Evolutionary conservation across 2,329 filamentous ascomycete species (phyloP).

Genomic region (Chaetomium sp.): DNA sequence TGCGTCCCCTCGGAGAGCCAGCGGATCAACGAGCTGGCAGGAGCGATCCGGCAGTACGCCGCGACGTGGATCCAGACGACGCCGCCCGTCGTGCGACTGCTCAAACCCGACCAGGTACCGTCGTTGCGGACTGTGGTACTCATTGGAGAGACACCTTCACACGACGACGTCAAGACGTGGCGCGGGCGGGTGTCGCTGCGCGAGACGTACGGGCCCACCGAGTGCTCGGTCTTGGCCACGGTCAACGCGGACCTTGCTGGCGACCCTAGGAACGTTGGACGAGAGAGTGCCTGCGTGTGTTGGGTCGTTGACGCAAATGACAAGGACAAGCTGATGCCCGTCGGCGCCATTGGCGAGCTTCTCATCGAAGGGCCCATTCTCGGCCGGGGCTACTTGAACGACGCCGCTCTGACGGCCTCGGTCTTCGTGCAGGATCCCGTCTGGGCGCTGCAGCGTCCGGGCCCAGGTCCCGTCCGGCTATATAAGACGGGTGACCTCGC

Average conservation of each 20-base stretch:
- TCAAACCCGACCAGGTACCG: constrained; percentile 1
- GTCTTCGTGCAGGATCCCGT: constrained; percentile 4
- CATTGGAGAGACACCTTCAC: constrained; percentile 3
- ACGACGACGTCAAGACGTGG: constrained; percentile 6
- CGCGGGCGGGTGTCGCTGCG: constrained; percentile 5
- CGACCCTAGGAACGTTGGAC: background rate
- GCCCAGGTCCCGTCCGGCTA: constrained; percentile 1
- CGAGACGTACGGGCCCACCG: constrained; percentile 2
- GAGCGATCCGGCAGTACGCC: constrained; percentile 2
- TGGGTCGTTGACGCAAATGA: constrained; percentile 1
- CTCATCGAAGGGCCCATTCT: constrained; percentile 1
- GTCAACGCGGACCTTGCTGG: constrained; percentile 4
- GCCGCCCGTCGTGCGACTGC: background rate
- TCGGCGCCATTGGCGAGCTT: constrained; percentile 3
- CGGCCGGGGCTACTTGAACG: constrained; percentile 1
- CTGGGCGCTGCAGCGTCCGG: constrained; percentile 1
- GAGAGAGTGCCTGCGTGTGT: constrained; percentile 1
- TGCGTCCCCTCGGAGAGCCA: constrained; percentile 2
- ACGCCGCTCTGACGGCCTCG: constrained; percentile 3
- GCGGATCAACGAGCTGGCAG: constrained; percentile 4
- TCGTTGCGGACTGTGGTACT: constrained; percentile 5
- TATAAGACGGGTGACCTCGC: constrained; percentile 3
- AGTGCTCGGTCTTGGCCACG: constrained; percentile 4
- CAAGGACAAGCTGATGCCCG: background rate
- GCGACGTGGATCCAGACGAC: constrained; percentile 6